phyloP scores from a whole-genome alignment of 108 stramenopile species.

The Skeletonema grethae region DNA sequence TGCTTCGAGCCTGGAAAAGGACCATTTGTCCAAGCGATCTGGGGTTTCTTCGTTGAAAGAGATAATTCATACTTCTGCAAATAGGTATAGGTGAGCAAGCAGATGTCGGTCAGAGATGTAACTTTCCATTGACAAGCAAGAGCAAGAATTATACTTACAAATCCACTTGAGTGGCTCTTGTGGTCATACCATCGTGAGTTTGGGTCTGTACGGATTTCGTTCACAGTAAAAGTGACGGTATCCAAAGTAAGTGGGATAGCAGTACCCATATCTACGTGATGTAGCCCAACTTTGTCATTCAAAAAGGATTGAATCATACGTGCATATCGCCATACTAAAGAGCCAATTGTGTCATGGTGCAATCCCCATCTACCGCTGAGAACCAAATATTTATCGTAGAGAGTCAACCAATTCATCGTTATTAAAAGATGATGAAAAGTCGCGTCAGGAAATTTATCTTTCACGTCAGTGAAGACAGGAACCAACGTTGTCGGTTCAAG shows the following conservation, averaged over 20 bases:
- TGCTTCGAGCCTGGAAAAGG: slow-evolving; percentile 4
- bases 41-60: background rate
- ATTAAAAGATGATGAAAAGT: slow-evolving; percentile 7
- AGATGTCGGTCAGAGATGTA: slow-evolving; percentile 1
- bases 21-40: slow-evolving; percentile 7
- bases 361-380: slow-evolving; percentile 9
- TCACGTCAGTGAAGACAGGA: slow-evolving; percentile 8
- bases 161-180: slow-evolving; percentile 4
- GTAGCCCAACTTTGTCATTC: slow-evolving; percentile 5
- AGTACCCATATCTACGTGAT: slow-evolving; percentile 1
- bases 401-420: slow-evolving; percentile 11
- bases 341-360: background rate
- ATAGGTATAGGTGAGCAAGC: slow-evolving; percentile 5
- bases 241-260: slow-evolving; percentile 5
- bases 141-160: background rate
- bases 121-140: background rate
- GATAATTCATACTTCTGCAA: slow-evolving; percentile 6
- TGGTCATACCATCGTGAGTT: slow-evolving; percentile 5
- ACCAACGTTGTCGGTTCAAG: slow-evolving; percentile 5
- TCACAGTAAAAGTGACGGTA: slow-evolving; percentile 8
- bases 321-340: slow-evolving; percentile 1
- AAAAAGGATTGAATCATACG: slow-evolving; percentile 4
- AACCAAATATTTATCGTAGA: slow-evolving; percentile 4
- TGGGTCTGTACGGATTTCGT: slow-evolving; percentile 10
- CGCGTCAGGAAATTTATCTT: background rate